Evolutionary conservation across 179 eudicot species (phyloP), one percentile per base, ranked within the genome.

Genomic region (Silene vulgaris): DNA sequence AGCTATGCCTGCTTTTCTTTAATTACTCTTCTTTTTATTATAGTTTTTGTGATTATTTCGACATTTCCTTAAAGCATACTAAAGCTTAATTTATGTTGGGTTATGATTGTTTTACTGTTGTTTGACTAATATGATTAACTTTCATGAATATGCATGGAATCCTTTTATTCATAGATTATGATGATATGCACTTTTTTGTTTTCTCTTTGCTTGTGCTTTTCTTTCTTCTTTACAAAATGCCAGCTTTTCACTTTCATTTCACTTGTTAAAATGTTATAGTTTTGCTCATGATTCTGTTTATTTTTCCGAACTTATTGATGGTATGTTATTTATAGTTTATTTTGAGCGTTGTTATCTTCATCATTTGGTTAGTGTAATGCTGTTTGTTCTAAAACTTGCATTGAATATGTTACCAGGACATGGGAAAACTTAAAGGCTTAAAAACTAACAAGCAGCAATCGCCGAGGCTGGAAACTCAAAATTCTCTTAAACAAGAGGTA

Each of bases 401-500:
- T 72, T 76, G 80, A 74, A 4, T 80, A 74, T 78, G 35, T 69
- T 82, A 32, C 8, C 84, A 90, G 97, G 92, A 92, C 69, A 80
- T 75, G 75, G 82, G 75, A 69, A 79, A 73, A 68, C 21, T 78
- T 71, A 75, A 83, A 76, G 87, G 82, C 72, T 81, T 76, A 68
- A 79, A 74, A 69, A 54, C 82, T 74, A 86, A 84, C 84, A 84
- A 82, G 78, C 83, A 83, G 77, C 86, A 79, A 37, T 86, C 84
- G 69, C 89, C 89, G 26, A 81, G 78, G 40, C 75, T 82, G 37
- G 87, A 86, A 67, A 83, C 90, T 16, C 90, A 83, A 64, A 80
- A 62, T 82, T 85, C 86, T 50, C 76, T 92, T 75, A 90, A 89
- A 79, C 89, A 83, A 80, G 99, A 96, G 97, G 99, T 92, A 89